These are phyloP conservation scores for Linderniella brevidens DNA, from an alignment of 257 asterid species.

Conservation along the genomic window DNA sequence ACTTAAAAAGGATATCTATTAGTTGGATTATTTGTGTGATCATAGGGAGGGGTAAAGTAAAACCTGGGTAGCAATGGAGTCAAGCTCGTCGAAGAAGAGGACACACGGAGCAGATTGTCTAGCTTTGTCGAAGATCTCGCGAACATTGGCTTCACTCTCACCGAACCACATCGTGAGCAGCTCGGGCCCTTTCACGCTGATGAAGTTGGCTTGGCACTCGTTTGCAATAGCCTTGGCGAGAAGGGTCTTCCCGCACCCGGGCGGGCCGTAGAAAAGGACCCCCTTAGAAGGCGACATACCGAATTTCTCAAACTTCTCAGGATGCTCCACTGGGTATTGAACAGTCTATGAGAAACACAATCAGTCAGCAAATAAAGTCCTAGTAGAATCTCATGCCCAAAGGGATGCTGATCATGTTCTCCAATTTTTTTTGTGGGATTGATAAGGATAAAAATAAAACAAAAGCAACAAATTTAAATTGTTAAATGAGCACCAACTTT, in stretches of 20 bases:
- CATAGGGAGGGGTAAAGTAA: constrained; percentile 5
- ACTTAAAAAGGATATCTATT: neutral
- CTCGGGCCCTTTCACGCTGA: constrained; percentile 51
- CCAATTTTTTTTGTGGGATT: too few relatives aligned
- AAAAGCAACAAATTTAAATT: too few relatives aligned
- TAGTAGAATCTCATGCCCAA: constrained; percentile 9
- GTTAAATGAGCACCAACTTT: too few relatives aligned
- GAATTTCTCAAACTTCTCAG: constrained; percentile 49
- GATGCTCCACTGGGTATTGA: constrained; percentile 54
- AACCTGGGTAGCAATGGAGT: constrained; percentile 59
- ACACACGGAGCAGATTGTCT: constrained; percentile 58
- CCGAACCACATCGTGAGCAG: constrained; percentile 65
- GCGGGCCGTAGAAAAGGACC: constrained; percentile 54
- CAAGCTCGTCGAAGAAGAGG: constrained; percentile 55
- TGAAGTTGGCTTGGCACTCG: constrained; percentile 54
- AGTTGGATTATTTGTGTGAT: neutral
- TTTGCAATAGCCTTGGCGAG: constrained; percentile 60
- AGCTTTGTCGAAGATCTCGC: constrained; percentile 55
- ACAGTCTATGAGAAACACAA: constrained; percentile 26
- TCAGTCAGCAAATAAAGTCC: constrained; percentile 4
- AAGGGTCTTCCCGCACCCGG: constrained; percentile 55
- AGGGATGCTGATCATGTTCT: constrained; percentile 28
- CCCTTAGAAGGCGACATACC: constrained; percentile 61
- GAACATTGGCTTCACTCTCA: constrained; percentile 65
- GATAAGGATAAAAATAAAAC: too few relatives aligned